These are phyloP conservation scores for Venturiaceae sp. DNA, from an alignment of 2,329 filamentous ascomycete species.

Conservation along the genomic window DNA sequence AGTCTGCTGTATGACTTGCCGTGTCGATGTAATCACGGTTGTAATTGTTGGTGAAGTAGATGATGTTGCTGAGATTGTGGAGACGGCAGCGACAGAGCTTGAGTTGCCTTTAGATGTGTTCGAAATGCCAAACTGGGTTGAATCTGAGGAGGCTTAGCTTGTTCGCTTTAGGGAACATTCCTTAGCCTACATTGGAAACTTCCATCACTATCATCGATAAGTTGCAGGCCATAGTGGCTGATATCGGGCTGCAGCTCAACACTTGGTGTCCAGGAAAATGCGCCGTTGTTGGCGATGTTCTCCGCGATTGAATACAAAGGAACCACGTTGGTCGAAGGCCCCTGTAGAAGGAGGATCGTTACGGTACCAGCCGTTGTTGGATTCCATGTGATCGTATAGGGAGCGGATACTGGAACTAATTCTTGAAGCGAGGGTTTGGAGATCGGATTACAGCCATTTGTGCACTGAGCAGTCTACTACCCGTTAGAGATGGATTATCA, in stretches of 20 bases:
- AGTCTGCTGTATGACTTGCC: too few species aligned
- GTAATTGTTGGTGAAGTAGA: too few species aligned
- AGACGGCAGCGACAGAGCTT: too few species aligned
- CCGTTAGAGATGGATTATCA: too few species aligned
- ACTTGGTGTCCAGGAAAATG: constrained; percentile 45
- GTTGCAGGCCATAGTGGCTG: constrained; percentile 49
- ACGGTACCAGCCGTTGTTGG: constrained; percentile 38
- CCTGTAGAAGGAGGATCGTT: constrained; percentile 51
- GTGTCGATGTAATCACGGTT: too few species aligned
- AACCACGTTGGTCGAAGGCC: constrained; percentile 44
- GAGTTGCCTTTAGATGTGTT: too few species aligned
- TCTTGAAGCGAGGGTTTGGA: constrained; percentile 38
- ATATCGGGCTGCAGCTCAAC: constrained; percentile 35
- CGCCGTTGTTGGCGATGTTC: constrained; percentile 45
- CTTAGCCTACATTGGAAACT: neutral
- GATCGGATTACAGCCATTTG: constrained; percentile 38
- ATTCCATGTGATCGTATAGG: constrained; percentile 50
- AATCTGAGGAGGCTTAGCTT: too few species aligned
- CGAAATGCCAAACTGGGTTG: neutral
- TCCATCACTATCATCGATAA: constrained; percentile 43
- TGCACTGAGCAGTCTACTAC: neutral
- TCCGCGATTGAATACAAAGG: constrained; percentile 43
- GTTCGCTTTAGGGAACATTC: too few species aligned
- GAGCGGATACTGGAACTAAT: constrained; percentile 44
- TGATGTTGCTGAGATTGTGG: too few species aligned